Evolutionary conservation across 768 basidiomycete species (phyloP).

Genomic region (Termitomyces sp.): DNA sequence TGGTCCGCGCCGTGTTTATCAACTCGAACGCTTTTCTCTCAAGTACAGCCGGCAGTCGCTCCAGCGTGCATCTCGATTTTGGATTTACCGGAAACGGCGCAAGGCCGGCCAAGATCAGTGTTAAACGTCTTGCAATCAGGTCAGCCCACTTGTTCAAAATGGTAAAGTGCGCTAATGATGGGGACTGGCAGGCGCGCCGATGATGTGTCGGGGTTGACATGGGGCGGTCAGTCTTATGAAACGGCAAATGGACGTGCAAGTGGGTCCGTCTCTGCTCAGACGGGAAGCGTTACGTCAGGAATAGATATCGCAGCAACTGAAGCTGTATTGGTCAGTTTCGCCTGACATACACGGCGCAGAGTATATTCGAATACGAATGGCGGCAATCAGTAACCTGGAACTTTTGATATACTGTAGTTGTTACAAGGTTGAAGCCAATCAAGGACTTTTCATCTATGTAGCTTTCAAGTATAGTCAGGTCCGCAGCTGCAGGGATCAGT

Average conservation of each 20-base stretch:
- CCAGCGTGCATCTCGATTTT: slow-evolving; percentile 39
- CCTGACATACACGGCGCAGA: background rate
- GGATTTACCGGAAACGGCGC: slow-evolving; percentile 26
- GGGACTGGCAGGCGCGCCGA: slow-evolving; percentile 38
- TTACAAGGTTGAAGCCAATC: too few relatives aligned
- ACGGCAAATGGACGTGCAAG: slow-evolving; percentile 38
- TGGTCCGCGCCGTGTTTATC: slow-evolving; percentile 54
- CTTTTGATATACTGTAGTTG: too few relatives aligned
- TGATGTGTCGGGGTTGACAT: slow-evolving; percentile 47
- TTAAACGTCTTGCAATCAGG: slow-evolving; percentile 50
- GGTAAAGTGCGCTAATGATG: background rate
- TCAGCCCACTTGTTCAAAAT: slow-evolving; percentile 21
- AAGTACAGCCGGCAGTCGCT: slow-evolving; percentile 26
- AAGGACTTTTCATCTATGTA: background rate
- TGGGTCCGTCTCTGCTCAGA: slow-evolving; percentile 31
- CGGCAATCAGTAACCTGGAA: too few relatives aligned
- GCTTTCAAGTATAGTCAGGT: too few relatives aligned
- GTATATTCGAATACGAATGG: background rate
- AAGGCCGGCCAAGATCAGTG: slow-evolving; percentile 27
- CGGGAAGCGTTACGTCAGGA: slow-evolving; percentile 27
- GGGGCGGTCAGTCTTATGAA: slow-evolving; percentile 60
- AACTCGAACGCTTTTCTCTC: slow-evolving; percentile 52
- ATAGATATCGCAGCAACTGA: slow-evolving; percentile 48
- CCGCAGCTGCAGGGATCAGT: background rate
- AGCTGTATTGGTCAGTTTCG: slow-evolving; percentile 33